Percentiles rank a stretch among this genome's conserved stretches.
Conservation (phyloP, 2,329 filamentous ascomycete species). For the Penicillium freii region DNA sequence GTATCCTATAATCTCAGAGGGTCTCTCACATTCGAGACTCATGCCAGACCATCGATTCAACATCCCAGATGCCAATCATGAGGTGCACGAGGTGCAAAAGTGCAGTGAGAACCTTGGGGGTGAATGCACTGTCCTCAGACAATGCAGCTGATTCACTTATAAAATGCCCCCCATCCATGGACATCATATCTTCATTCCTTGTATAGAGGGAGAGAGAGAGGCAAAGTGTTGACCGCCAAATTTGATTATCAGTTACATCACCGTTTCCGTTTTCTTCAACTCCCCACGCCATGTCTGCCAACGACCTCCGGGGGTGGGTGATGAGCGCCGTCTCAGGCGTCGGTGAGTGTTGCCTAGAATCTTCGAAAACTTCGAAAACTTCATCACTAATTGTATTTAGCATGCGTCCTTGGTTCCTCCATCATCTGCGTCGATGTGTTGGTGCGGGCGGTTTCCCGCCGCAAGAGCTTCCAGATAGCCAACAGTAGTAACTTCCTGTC, state of each 20-base stretch:
- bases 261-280: constrained; percentile 10
- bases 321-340: constrained; percentile 81
- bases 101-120: constrained; percentile 17
- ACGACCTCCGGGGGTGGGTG: constrained; percentile 91
- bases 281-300: constrained; percentile 51
- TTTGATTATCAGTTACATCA: constrained; percentile 25
- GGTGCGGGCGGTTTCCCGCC: constrained; percentile 68
- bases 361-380: background rate
- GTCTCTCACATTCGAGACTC: background rate
- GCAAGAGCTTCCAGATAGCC: constrained; percentile 78
- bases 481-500: constrained; percentile 87
- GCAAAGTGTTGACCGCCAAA: constrained; percentile 21
- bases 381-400: constrained; percentile 30
- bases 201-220: background rate
- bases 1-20: background rate
- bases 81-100: background rate
- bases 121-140: constrained; percentile 3
- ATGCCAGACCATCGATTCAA: background rate
- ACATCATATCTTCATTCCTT: background rate
- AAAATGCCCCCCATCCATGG: background rate
- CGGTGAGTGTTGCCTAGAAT: constrained; percentile 46
- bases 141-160: background rate
- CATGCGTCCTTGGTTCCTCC: constrained; percentile 67
- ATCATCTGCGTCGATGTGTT: constrained; percentile 85
- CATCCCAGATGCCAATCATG: background rate